Evolutionary conservation across 1,139 yeast species (phyloP), one percentile per base, ranked within the genome.

Genomic region (Candida pseudoviswanathii): DNA sequence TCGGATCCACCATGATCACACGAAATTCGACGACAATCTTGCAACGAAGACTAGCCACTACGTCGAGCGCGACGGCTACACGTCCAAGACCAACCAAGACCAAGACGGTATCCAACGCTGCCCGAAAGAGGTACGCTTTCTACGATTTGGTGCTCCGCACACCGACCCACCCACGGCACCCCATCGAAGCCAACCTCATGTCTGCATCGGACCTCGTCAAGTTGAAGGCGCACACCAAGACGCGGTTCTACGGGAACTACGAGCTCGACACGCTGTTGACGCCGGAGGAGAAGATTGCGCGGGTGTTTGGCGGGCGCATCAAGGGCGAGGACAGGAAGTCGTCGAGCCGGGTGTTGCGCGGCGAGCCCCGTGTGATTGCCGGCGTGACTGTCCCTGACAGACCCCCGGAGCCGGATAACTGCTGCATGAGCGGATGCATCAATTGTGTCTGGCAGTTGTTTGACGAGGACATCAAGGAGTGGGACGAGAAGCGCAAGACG

Each of bases 351-450:
- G 60, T 77, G 10, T 61, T 70, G 4, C 62, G 77, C 33, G 77
- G 78, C 3, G 65, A 71, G 43, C 75, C 81, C 1, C 58, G 66
- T 37, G 57, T 60, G 2, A 82, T 92, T 5, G 92, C 84, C 0
- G 97, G 97, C 0, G 71, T 92, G 0, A 65, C 65, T 3, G 96
- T 94, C 0, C 97, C 97, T 2, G 82, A 80, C 16, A 79, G 78
- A 60, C 99, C 99, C 1, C 75, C 72, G 4, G 96, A 90, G 60
- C 98, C 98, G 2, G 96, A 91, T 60, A 91, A 92, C 65, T 94
- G 99, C 66, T 94, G 99, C 66, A 91, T 91, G 96, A 86, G 96
- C 55, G 99, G 99, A 1, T 94, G 99, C 66, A 84, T 90, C 38
- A 89, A 92, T 66, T 94, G 99, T 67, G 98, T 94, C 1, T 94